phyloP scores from a whole-genome alignment of 495 filamentous ascomycete species.

The Hyaloscypha finlandica region DNA sequence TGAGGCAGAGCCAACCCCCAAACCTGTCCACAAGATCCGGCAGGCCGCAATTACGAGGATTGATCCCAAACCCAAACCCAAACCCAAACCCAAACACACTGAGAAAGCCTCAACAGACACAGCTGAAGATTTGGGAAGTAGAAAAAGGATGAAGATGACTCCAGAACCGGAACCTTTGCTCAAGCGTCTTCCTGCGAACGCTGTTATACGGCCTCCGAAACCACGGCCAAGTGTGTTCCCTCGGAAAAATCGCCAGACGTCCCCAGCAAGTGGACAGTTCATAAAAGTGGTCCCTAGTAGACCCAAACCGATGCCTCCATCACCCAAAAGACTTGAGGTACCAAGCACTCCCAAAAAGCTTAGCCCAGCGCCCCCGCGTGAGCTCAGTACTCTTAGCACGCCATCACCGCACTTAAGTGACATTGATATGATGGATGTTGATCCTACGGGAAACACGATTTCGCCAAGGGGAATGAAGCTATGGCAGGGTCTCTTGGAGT shows the following conservation, averaged over 20 bases:
- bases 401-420: slow-evolving; percentile 20
- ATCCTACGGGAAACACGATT: slow-evolving; percentile 14
- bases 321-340: slow-evolving; percentile 4
- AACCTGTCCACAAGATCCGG: slow-evolving; percentile 3
- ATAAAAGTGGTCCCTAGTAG: slow-evolving; percentile 20
- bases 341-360: slow-evolving; percentile 8
- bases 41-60: not conserved
- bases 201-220: not conserved
- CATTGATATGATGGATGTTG: slow-evolving; percentile 29
- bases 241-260: slow-evolving; percentile 1
- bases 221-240: not conserved
- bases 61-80: not conserved
- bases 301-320: slow-evolving; percentile 4
- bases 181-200: not conserved
- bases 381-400: not conserved
- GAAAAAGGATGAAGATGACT: slow-evolving; percentile 28
- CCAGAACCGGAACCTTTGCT: slow-evolving; percentile 6
- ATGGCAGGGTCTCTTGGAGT: slow-evolving; percentile 28
- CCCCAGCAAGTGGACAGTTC: slow-evolving; percentile 6
- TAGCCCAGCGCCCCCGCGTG: not conserved
- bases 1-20: slow-evolving; percentile 9
- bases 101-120: not conserved
- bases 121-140: slow-evolving; percentile 14
- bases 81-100: not conserved
- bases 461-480: slow-evolving; percentile 29